Percentiles rank a stretch among this genome's conserved stretches.
Evolutionary conservation across 2,329 filamentous ascomycete species (phyloP).

Genomic region (Trichoderma afroharzianum): DNA sequence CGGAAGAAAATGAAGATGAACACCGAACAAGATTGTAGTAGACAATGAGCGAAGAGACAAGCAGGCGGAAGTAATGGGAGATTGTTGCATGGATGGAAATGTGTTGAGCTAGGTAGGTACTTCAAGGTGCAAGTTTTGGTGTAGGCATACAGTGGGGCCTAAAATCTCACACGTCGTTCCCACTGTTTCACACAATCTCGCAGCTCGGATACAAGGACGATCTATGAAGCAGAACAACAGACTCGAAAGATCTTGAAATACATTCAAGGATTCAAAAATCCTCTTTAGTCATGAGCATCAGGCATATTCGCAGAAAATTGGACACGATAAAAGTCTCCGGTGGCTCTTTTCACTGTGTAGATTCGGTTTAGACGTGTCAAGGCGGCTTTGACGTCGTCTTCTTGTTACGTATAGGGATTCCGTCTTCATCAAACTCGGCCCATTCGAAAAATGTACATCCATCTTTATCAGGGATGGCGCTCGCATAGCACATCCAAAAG

Average conservation of each 20-base stretch:
- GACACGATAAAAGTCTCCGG: not conserved
- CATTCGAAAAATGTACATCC: constrained; percentile 79
- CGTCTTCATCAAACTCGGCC: constrained; percentile 84
- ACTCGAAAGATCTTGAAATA: not conserved
- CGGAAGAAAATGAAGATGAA: not conserved
- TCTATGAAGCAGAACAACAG: not conserved
- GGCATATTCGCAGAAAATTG: not conserved
- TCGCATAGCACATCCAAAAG: constrained; percentile 90
- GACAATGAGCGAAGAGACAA: not conserved
- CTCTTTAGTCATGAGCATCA: not conserved
- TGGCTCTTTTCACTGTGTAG: not conserved
- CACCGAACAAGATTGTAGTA: no score
- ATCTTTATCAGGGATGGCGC: constrained; percentile 64
- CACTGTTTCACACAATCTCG: not conserved
- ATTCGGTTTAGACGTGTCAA: constrained; percentile 28
- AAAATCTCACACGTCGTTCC: not conserved
- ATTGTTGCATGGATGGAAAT: not conserved
- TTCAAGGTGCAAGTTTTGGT: not conserved
- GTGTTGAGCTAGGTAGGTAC: not conserved
- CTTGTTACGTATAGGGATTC: constrained; percentile 54
- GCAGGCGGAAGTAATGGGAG: not conserved
- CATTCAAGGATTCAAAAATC: not conserved
- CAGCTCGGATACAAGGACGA: no score
- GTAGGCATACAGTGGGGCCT: not conserved
- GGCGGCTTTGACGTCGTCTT: constrained; percentile 45